Conservation (phyloP, 805 yeast genomes). For the Teunomyces panamensis region DNA sequence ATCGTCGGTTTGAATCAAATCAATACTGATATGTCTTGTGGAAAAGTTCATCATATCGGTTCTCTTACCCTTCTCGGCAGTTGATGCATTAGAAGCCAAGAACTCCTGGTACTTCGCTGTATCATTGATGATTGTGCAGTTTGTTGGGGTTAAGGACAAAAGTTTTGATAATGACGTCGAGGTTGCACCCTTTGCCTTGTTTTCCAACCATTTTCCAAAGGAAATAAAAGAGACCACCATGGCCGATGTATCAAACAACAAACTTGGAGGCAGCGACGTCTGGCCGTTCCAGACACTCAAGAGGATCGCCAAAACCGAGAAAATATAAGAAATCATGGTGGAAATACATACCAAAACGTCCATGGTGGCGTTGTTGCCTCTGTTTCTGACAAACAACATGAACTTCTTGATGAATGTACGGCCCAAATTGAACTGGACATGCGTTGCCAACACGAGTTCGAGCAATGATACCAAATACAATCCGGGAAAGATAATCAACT, state of each 20-base stretch:
- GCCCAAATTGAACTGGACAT: constrained; percentile 69
- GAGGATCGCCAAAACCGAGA: constrained; percentile 64
- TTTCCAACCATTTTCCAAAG: constrained; percentile 88
- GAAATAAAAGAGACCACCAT: constrained; percentile 84
- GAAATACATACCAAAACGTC: constrained; percentile 85
- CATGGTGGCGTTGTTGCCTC: constrained; percentile 70
- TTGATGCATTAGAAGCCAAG: constrained; percentile 7
- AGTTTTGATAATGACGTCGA: constrained; percentile 82
- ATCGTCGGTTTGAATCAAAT: constrained; percentile 74
- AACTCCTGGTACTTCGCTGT: constrained; percentile 19
- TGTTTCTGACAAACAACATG: constrained; percentile 60
- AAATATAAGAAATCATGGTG: constrained; percentile 72
- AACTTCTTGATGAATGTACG: constrained; percentile 63
- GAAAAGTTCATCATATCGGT: constrained; percentile 24
- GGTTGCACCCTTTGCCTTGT: constrained; percentile 89
- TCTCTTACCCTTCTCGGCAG: constrained; percentile 6
- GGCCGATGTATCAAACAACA: constrained; percentile 80
- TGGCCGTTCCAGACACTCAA: constrained; percentile 44
- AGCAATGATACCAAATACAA: constrained; percentile 61
- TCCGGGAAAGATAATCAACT: constrained; percentile 50
- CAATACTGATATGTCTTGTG: constrained; percentile 60
- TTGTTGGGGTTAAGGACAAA: constrained; percentile 75
- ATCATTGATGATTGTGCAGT: constrained; percentile 62
- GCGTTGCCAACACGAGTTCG: constrained; percentile 54
- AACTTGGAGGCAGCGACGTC: constrained; percentile 52